A percentile compares a stretch with the other conserved stretches of the same genome.
These are phyloP conservation scores for Phaffomyces antillensis DNA, from an alignment of 805 yeast species.

Conservation along the genomic window DNA sequence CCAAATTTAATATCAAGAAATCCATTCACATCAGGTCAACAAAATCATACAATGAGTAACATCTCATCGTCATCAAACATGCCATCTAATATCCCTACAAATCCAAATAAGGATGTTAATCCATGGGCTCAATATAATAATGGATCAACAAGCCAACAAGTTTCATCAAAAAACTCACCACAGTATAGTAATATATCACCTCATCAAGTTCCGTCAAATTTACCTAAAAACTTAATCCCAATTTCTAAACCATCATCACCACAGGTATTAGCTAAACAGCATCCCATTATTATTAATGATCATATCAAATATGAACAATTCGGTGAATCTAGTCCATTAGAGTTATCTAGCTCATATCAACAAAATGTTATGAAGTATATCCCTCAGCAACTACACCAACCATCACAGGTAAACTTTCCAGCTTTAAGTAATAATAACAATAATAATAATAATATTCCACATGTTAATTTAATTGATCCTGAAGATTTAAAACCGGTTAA, in stretches of 20 bases:
- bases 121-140: constrained; percentile 14
- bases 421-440: neutral
- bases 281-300: constrained; percentile 1
- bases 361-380: neutral
- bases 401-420: neutral
- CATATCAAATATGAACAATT: neutral
- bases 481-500: constrained; percentile 5
- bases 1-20: constrained; percentile 12
- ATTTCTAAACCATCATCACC: neutral
- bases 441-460: neutral
- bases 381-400: neutral
- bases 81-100: too few species aligned
- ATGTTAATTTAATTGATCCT: constrained; percentile 14
- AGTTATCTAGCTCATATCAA: neutral
- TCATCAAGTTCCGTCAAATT: too few species aligned
- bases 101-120: constrained; percentile 1
- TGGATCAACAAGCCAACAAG: too few species aligned
- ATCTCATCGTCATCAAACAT: too few species aligned
- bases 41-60: too few species aligned
- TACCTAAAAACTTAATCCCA: too few species aligned
- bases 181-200: neutral
- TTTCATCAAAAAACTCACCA: too few species aligned
- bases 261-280: neutral
- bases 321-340: neutral
- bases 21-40: neutral